Percentiles rank a stretch among this genome's conserved stretches.
phyloP scores from a whole-genome alignment of 2,329 filamentous ascomycete genomes.

The Cryphonectria naterciae region DNA sequence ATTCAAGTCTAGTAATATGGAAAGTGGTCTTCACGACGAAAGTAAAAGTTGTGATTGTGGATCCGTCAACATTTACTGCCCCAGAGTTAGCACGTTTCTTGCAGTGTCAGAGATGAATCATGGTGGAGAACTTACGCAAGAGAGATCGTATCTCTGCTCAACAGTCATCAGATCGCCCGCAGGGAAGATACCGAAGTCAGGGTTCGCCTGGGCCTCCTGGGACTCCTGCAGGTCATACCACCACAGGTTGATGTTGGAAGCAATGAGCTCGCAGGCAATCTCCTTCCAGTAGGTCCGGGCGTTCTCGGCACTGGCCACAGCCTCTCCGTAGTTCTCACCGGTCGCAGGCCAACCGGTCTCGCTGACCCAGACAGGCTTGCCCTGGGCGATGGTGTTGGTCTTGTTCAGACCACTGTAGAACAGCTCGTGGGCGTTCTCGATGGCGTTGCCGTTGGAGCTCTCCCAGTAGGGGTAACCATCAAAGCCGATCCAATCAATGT shows the following conservation, averaged over 20 bases:
- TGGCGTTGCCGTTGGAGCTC: constrained; percentile 56
- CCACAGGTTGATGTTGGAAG: constrained; percentile 38
- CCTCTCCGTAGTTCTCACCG: constrained; percentile 23
- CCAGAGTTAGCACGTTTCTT: neutral
- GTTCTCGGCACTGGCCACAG: constrained; percentile 25
- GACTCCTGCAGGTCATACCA: constrained; percentile 44
- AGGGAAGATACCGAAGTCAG: constrained; percentile 43
- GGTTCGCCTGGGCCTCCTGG: constrained; percentile 39
- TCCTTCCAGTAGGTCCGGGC: constrained; percentile 29
- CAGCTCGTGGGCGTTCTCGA: constrained; percentile 57
- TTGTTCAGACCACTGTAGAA: constrained; percentile 57
- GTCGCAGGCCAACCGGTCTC: constrained; percentile 29
- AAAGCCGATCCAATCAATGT: constrained; percentile 67
- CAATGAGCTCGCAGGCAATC: constrained; percentile 23
- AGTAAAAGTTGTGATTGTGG: neutral
- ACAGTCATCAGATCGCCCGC: constrained; percentile 39
- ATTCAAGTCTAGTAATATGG: neutral
- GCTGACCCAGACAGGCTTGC: constrained; percentile 30
- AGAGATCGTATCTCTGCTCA: constrained; percentile 37
- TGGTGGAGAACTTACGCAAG: constrained; percentile 31
- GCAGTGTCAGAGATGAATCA: neutral
- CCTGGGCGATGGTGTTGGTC: constrained; percentile 47
- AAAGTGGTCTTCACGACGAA: neutral
- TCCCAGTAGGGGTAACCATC: constrained; percentile 72
- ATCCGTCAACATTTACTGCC: neutral